Conservation (phyloP, 257 asterid genomes). For the Solanum acaule region DNA sequence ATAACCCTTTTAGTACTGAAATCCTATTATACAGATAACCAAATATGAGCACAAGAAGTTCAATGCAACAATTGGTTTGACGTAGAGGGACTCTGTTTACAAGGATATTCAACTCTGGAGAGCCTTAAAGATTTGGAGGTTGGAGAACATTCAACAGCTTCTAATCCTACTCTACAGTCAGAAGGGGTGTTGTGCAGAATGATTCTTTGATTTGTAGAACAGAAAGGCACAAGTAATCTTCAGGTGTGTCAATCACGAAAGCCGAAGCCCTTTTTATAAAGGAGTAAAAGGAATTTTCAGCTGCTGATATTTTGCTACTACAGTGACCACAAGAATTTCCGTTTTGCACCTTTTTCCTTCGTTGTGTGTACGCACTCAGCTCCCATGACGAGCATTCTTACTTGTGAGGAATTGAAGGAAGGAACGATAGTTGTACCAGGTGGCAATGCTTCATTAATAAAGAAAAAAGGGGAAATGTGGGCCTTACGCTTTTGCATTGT, state of each 20-base stretch:
- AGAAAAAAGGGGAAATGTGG: neutral
- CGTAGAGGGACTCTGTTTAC: neutral
- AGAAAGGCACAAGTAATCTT: neutral
- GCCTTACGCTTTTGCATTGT: neutral
- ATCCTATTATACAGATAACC: neutral
- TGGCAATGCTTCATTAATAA: neutral
- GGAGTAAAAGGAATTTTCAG: neutral
- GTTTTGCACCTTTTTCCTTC: neutral
- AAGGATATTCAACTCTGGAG: neutral
- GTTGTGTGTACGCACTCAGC: neutral
- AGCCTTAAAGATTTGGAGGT: neutral
- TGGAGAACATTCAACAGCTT: neutral
- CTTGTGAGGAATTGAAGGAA: neutral
- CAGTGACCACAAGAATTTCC: neutral
- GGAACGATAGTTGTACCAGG: neutral
- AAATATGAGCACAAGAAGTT: neutral
- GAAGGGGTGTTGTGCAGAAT: neutral
- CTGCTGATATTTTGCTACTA: neutral
- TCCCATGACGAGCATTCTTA: neutral
- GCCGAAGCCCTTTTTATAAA: neutral
- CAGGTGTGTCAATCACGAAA: neutral
- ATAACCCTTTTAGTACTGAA: neutral
- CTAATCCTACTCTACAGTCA: neutral
- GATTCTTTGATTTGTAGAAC: neutral
- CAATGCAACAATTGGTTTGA: neutral